These are phyloP conservation scores for Mycena vitilis DNA, from an alignment of 768 basidiomycete species.

Conservation along the genomic window DNA sequence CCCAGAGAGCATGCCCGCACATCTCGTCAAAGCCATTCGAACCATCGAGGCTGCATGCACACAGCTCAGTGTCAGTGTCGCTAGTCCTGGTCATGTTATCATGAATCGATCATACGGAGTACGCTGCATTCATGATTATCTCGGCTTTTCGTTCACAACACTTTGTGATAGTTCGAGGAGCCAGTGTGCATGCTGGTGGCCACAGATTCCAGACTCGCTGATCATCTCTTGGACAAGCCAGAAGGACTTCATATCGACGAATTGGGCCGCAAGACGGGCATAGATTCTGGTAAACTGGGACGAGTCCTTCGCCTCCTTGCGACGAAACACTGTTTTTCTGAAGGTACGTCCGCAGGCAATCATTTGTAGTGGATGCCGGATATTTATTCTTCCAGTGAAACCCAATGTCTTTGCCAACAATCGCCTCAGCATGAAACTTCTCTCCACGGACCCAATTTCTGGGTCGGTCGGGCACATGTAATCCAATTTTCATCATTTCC, in stretches of 20 bases:
- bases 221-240: slow-evolving; percentile 50
- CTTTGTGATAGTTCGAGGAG: slow-evolving; percentile 32
- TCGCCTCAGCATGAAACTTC: slow-evolving; percentile 49
- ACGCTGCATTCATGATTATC: neutral
- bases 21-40: slow-evolving; percentile 26
- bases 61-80: slow-evolving; percentile 27
- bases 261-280: slow-evolving; percentile 43
- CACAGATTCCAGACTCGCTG: slow-evolving; percentile 49
- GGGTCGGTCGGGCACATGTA: slow-evolving; percentile 43
- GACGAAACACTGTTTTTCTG: slow-evolving; percentile 53
- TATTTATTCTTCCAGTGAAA: slow-evolving; percentile 40
- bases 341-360: slow-evolving; percentile 41
- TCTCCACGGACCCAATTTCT: slow-evolving; percentile 46
- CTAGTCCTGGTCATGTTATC: slow-evolving; percentile 26
- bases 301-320: slow-evolving; percentile 54
- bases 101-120: slow-evolving; percentile 9
- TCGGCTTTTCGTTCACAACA: neutral
- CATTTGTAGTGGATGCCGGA: neutral
- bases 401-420: slow-evolving; percentile 55
- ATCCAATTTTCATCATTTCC: slow-evolving; percentile 2
- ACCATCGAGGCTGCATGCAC: slow-evolving; percentile 33
- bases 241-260: slow-evolving; percentile 50
- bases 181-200: slow-evolving; percentile 50
- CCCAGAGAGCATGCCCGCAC: slow-evolving; percentile 20
- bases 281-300: slow-evolving; percentile 52